Base-by-base conservation (phyloP, 768 basidiomycete genomes). In the Auriscalpium vulgare region DNA sequence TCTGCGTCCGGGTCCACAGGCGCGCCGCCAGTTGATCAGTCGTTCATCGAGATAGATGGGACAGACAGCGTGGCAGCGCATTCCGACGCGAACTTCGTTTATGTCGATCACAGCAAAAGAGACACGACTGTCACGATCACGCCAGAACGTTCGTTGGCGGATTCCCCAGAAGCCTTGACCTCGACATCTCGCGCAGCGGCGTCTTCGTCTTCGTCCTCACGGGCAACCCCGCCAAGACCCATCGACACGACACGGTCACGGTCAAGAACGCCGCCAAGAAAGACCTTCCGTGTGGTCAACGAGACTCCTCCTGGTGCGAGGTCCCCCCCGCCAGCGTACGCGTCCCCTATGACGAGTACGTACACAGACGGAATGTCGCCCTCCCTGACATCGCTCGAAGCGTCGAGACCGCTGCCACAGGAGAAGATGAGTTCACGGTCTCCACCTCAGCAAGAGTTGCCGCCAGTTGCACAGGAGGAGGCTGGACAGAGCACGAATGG, bases 211-310 rank as follows among this genome's bases (percentile, higher is more conserved):
- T 13, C 13, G 14, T 43, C 40, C 17, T 14, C 17, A 17, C 40
- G 40, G 4, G 40, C 40, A 43, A 3, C 10, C 47, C 10, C 21
- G 13, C 56, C 47, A n/a, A 29, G 2, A 29, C 29, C 29, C 29
- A 29, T 29, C 29, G 29, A 29, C 29, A 29, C 29, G 29, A 7
- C 29, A 29, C 29, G 51, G 57, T 16, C 5, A 2, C 13, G 44
- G 49, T 2, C 44, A 8, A 54, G 47, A 29, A 54, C 59, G 3
- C 53, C 59, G 2, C 54, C 56, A 7, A 48, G 51, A 16, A 36
- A 35, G 29, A 23, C 34, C 13, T 55, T 62, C 40, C 61, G 61
- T 36, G 54, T 62, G 16, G 54, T 62, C n/a, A 62, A 62, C 36
- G 40, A 19, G 10, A 50, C 53, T 8, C 29, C 45, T 2, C 52